These are phyloP conservation scores for Lactarius sanguifluus DNA, from an alignment of 768 basidiomycete species.

Conservation along the genomic window DNA sequence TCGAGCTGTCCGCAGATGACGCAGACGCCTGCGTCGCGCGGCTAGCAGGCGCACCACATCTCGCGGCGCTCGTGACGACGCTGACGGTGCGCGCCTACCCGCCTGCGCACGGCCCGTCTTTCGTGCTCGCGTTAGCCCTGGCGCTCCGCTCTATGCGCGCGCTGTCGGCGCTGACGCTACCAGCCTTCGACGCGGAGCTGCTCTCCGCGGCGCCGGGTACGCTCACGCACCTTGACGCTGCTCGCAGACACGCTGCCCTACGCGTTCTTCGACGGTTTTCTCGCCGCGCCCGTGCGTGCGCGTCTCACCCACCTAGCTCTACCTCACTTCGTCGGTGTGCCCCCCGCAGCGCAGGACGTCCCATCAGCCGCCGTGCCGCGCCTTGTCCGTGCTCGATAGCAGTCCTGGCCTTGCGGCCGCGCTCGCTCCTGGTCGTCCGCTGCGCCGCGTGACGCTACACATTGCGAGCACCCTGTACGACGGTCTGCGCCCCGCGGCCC, in stretches of 20 bases:
- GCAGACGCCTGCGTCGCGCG: slow-evolving; percentile 32
- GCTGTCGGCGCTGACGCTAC: slow-evolving; percentile 33
- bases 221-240: slow-evolving; percentile 33
- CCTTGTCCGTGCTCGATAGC: slow-evolving; percentile 30
- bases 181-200: slow-evolving; percentile 32
- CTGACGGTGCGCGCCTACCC: slow-evolving; percentile 29
- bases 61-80: slow-evolving; percentile 33
- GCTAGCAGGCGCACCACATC: slow-evolving; percentile 31
- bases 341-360: slow-evolving; percentile 22
- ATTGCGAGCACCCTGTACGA: slow-evolving; percentile 38
- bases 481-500: slow-evolving; percentile 36
- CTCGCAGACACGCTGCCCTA: slow-evolving; percentile 31
- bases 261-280: slow-evolving; percentile 33
- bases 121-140: slow-evolving; percentile 33
- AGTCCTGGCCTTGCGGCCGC: slow-evolving; percentile 33
- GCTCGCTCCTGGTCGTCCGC: slow-evolving; percentile 34
- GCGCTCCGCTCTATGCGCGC: slow-evolving; percentile 38
- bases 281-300: slow-evolving; percentile 31
- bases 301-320: slow-evolving; percentile 23
- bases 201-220: slow-evolving; percentile 32
- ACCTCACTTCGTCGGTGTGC: slow-evolving; percentile 18
- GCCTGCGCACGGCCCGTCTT: slow-evolving; percentile 22
- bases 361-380: slow-evolving; percentile 21
- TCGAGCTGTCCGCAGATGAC: slow-evolving; percentile 29
- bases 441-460: slow-evolving; percentile 31